Evolutionary conservation across 176 grass and related monocot species (phyloP).

Genomic region (Paspalum vaginatum): DNA sequence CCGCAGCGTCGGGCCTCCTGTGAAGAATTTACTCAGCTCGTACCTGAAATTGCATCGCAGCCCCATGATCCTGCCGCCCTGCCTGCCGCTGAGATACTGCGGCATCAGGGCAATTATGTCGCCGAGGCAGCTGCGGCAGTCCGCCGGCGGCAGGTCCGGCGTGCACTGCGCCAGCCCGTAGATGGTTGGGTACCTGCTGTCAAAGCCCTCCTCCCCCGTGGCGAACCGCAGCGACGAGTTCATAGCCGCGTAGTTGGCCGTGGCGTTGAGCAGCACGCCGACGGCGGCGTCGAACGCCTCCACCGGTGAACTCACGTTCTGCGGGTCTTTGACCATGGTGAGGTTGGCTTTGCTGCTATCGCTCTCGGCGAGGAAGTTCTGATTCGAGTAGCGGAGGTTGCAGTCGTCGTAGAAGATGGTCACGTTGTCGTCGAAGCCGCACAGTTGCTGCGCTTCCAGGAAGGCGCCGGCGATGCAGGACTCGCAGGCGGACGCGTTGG

Average conservation of each 20-base stretch:
- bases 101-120: background rate
- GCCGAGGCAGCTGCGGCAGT: constrained; percentile 45
- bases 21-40: constrained; percentile 49
- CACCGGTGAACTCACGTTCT: constrained; percentile 26
- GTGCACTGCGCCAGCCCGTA: constrained; percentile 62
- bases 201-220: constrained; percentile 38
- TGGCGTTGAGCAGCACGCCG: constrained; percentile 31
- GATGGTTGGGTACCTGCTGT: constrained; percentile 15
- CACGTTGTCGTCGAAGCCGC: constrained; percentile 5
- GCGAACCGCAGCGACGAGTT: constrained; percentile 43
- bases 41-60: constrained; percentile 53
- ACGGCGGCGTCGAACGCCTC: constrained; percentile 32
- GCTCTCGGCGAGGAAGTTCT: constrained; percentile 7
- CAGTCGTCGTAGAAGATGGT: constrained; percentile 34
- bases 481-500: constrained; percentile 26
- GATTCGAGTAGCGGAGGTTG: constrained; percentile 41
- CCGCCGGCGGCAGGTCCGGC: constrained; percentile 33
- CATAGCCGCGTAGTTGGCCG: constrained; percentile 34
- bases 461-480: constrained; percentile 42
- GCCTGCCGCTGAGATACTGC: constrained; percentile 6
- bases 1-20: constrained; percentile 43
- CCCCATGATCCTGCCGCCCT: constrained; percentile 29
- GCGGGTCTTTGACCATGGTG: fast-evolving
- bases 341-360: background rate
- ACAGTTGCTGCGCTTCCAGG: background rate